Conservation (phyloP, 345 rosid genomes). For the Eucalyptus microcorys region DNA sequence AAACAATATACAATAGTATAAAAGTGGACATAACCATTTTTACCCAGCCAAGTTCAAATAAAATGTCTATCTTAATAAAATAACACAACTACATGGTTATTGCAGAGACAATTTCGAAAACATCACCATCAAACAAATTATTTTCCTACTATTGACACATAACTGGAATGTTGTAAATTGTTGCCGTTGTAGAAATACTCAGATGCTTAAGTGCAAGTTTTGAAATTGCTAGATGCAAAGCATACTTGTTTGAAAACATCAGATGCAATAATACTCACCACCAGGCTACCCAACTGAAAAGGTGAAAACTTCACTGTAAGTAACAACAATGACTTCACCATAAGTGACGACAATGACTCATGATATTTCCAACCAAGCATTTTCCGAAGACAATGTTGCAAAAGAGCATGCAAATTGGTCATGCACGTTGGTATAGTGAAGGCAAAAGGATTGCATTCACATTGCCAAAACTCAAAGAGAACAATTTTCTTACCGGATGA, state of each 20-base stretch:
- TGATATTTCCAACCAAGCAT: neutral
- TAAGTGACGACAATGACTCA: neutral
- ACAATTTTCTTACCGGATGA: slow-evolving; percentile 14
- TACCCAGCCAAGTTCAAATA: neutral
- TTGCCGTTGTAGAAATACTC: neutral
- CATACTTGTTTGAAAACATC: neutral
- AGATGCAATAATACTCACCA: neutral
- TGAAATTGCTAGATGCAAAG: neutral
- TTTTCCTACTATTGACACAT: neutral
- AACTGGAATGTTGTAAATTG: neutral
- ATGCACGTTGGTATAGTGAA: neutral
- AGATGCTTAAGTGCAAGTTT: neutral
- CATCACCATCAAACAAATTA: neutral
- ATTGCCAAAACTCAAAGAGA: neutral
- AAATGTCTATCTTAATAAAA: neutral
- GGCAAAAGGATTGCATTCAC: neutral
- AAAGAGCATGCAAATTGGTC: neutral
- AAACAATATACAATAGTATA: neutral
- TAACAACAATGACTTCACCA: neutral
- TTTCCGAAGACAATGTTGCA: neutral
- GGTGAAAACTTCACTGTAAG: neutral
- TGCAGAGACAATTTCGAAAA: neutral
- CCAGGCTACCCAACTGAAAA: neutral
- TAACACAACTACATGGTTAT: neutral
- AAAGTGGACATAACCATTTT: neutral